Percentiles rank a stretch among this genome's conserved stretches.
phyloP scores from a whole-genome alignment of 108 stramenopile genomes.

The Cyclotella cryptica region DNA sequence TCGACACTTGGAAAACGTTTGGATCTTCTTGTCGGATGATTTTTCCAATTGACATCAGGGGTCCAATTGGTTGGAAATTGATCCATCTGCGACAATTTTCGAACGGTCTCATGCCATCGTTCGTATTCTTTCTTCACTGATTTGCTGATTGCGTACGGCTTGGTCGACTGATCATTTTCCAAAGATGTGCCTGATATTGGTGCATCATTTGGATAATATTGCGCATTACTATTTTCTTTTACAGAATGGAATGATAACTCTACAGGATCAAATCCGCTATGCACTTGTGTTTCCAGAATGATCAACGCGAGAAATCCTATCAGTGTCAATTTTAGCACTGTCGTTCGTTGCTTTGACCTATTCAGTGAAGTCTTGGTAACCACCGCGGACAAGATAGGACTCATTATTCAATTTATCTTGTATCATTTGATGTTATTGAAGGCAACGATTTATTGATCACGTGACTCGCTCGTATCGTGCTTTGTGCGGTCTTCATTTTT shows the following conservation, averaged over 20 bases:
- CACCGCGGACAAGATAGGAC: neutral
- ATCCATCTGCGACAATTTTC: slow-evolving; percentile 41
- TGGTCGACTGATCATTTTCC: neutral
- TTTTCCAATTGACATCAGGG: slow-evolving; percentile 38
- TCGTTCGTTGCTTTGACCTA: neutral
- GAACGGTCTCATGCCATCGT: slow-evolving; percentile 37
- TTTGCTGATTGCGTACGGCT: slow-evolving; percentile 30
- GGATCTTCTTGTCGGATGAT: slow-evolving; percentile 30
- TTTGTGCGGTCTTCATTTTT: too few species aligned
- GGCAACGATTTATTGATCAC: too few species aligned
- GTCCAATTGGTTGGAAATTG: slow-evolving; percentile 29
- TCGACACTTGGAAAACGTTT: slow-evolving; percentile 43
- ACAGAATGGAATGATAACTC: neutral
- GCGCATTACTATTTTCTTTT: neutral
- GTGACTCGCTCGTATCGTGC: too few species aligned
- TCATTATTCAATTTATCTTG: neutral
- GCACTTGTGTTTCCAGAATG: neutral
- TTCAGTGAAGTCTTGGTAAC: neutral
- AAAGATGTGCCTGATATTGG: neutral
- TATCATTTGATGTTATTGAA: neutral
- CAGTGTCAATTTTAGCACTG: neutral
- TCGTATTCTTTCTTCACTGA: slow-evolving; percentile 34
- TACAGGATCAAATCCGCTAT: neutral
- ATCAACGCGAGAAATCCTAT: slow-evolving; percentile 2
- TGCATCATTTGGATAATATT: neutral